Evolutionary conservation across 345 rosid genomes (phyloP).

Genomic region (Trapa incisa): DNA sequence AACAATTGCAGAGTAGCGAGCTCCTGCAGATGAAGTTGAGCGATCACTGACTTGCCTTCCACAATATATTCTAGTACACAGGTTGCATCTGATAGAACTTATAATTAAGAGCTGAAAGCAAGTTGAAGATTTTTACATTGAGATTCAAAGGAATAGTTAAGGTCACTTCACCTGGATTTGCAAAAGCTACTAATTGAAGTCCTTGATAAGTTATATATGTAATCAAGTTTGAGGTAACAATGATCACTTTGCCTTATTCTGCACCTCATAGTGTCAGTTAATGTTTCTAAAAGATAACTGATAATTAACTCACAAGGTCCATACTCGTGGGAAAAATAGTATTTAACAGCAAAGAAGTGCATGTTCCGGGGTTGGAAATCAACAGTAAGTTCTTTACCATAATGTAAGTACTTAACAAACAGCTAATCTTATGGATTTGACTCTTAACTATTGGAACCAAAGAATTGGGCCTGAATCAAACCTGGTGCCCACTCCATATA

Average conservation of each 20-base stretch:
- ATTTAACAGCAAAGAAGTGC: not conserved
- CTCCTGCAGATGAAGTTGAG: slow-evolving; percentile 37
- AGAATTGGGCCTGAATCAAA: slow-evolving; percentile 17
- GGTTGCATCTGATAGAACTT: not conserved
- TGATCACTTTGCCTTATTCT: not conserved
- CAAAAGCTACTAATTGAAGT: not conserved
- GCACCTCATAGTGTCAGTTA: not conserved
- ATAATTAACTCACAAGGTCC: not conserved
- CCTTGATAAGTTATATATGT: not conserved
- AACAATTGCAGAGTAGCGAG: slow-evolving; percentile 81
- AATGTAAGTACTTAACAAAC: not conserved
- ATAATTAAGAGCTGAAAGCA: not conserved
- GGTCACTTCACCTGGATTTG: not conserved
- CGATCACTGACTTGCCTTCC: not conserved
- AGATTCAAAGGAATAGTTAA: not conserved
- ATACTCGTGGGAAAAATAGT: not conserved
- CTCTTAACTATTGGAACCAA: not conserved
- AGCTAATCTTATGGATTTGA: not conserved
- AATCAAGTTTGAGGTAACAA: not conserved
- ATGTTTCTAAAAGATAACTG: not conserved
- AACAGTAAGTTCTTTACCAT: not conserved
- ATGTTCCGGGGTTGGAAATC: not conserved
- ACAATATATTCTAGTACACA: not conserved
- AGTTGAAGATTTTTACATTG: not conserved
- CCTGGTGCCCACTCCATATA: slow-evolving; percentile 99